Conservation (phyloP, 2,329 filamentous ascomycete species). For the Cladorrhinum sp. region DNA sequence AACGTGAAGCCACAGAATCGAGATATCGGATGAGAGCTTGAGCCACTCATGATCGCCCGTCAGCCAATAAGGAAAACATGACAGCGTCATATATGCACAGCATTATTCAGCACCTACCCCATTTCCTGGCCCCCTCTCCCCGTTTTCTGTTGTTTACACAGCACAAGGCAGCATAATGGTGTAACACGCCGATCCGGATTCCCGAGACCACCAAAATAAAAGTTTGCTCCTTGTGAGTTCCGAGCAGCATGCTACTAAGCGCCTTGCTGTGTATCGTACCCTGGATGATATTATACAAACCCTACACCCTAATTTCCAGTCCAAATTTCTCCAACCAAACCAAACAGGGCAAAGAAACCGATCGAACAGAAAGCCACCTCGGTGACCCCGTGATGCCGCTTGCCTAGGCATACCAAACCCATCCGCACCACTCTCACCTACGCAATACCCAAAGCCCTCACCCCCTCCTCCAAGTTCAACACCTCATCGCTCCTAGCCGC, state of each 20-base stretch:
- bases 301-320: too few relatives aligned
- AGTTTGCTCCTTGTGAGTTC: background rate
- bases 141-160: background rate
- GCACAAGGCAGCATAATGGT: background rate
- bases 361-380: too few relatives aligned
- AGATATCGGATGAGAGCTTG: background rate
- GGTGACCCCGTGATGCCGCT: background rate
- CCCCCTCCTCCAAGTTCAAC: slow-evolving; percentile 52
- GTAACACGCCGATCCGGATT: background rate
- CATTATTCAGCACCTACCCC: background rate
- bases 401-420: background rate
- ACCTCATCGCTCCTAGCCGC: slow-evolving; percentile 48
- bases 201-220: background rate
- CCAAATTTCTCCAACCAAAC: too few relatives aligned
- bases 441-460: slow-evolving; percentile 33
- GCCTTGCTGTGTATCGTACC: background rate
- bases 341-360: background rate
- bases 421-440: background rate
- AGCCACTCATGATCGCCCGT: background rate
- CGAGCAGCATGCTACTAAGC: background rate
- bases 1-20: background rate
- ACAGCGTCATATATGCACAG: background rate
- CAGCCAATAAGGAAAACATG: background rate
- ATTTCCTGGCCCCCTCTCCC: background rate
- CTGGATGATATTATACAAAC: background rate